Evolutionary conservation across 305 asterid species (phyloP), one percentile per base, ranked within the genome.

Genomic region (Fraxinus platypoda): DNA sequence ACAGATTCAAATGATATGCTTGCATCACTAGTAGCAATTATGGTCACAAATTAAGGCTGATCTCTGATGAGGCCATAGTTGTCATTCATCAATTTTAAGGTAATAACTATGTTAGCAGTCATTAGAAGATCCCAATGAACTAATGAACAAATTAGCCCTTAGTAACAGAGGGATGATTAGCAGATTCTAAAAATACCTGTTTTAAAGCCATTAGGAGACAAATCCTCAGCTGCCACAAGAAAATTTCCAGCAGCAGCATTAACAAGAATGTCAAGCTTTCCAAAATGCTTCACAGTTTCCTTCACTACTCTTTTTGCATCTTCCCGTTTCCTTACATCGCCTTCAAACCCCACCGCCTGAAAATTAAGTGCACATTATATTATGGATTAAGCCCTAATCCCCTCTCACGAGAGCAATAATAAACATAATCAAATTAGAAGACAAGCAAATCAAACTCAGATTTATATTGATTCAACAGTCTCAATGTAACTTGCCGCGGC

Each of bases 201-300:
- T 77, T 90, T 85, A 66, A 91, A 91, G 28, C 94, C 94, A 57
- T 91, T 89, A 6, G 92, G 93, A 17, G 94, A 89, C 57, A 91
- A 84, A 87, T 91, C 94, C 89, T 91, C 93, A 9, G 94, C 87
- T 23, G 94, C 89, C 38, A 88, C 93, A 13, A 91, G 92, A 85
- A 91, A 91, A 83, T 91, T 91, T 75, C 94, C 94, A 62, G 94
- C 93, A 12, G 93, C 93, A 72, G 93, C 91, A 84, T 91, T 91
- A 49, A 91, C 94, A 80, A 91, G 93, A 82, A 91, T 89, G 83
- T 91, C 94, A 8, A 91, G 91, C 87, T 88, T 89, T 64, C 94
- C 94, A 68, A 89, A 91, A 59, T 86, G 88, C 73, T 88, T 80
- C 74, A 88, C 88, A 31, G 94, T 88, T 23, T 86, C 81, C 77